Percentiles rank a stretch among this genome's conserved stretches.
These are phyloP conservation scores for Colletotrichum lindemuthianum DNA, from an alignment of 2,329 filamentous ascomycete species.

Conservation along the genomic window DNA sequence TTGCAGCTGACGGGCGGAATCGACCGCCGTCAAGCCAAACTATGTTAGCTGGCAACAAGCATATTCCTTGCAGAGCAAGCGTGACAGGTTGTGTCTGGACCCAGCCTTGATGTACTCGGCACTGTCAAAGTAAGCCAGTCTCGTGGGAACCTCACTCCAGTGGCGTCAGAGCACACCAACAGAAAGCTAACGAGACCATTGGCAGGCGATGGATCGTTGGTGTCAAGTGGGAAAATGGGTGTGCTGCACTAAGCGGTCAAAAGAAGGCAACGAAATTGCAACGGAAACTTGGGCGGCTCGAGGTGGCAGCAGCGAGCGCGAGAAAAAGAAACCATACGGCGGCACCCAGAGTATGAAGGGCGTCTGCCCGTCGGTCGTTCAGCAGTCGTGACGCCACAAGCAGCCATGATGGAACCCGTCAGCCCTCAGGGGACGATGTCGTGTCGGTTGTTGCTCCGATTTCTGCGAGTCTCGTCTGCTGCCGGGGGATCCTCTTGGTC, in stretches of 20 bases:
- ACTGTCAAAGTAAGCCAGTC: slow-evolving; percentile 6
- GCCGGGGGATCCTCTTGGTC: too few relatives aligned
- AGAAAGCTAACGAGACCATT: slow-evolving; percentile 5
- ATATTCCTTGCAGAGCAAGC: slow-evolving; percentile 11
- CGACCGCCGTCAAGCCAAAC: slow-evolving; percentile 11
- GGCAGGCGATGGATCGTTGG: slow-evolving; percentile 9
- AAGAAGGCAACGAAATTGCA: not conserved
- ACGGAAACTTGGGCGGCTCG: not conserved
- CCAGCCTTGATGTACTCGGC: slow-evolving; percentile 1
- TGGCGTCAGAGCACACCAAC: not conserved
- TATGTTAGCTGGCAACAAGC: slow-evolving; percentile 9
- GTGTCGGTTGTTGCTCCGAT: slow-evolving; percentile 10
- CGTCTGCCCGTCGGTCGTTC: too few relatives aligned
- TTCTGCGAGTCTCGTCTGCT: slow-evolving; percentile 5
- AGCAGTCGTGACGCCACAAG: slow-evolving; percentile 12
- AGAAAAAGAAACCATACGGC: slow-evolving; percentile 12
- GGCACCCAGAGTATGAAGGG: too few relatives aligned
- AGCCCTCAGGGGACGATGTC: slow-evolving; percentile 4
- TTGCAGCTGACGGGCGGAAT: slow-evolving; percentile 20
- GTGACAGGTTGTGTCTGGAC: not conserved
- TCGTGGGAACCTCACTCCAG: slow-evolving; percentile 10
- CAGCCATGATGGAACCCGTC: slow-evolving; percentile 9
- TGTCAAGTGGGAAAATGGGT: not conserved
- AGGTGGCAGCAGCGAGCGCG: slow-evolving; percentile 1
- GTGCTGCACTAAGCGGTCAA: slow-evolving; percentile 12